A percentile compares a stretch with the other conserved stretches of the same genome.
phyloP scores from a whole-genome alignment of 306 rosid genomes.

The Pachyrhizus erosus region DNA sequence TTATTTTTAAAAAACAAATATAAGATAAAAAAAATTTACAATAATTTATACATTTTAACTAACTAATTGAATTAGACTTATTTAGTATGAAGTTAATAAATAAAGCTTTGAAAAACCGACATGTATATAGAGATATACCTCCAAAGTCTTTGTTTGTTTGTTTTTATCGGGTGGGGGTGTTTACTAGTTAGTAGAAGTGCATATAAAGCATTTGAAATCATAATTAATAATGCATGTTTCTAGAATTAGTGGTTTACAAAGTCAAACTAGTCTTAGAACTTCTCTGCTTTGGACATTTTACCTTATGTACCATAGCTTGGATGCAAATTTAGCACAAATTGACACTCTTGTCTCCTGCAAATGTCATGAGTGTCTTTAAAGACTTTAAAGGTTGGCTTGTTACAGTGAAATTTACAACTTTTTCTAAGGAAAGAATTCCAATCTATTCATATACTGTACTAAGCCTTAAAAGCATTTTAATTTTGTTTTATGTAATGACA shows the following conservation, averaged over 20 bases:
- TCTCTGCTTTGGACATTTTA: constrained; percentile 31
- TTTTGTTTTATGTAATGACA: neutral
- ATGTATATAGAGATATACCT: neutral
- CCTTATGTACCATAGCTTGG: constrained; percentile 26
- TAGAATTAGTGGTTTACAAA: neutral
- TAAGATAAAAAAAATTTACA: no score
- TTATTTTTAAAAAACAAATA: no score
- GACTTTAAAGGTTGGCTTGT: constrained; percentile 17
- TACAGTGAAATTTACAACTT: neutral
- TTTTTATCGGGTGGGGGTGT: no score
- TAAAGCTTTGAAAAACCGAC: neutral
- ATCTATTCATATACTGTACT: neutral
- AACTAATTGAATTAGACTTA: no score
- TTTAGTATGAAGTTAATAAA: no score
- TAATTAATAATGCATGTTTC: neutral
- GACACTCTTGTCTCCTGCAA: neutral
- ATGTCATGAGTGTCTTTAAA: constrained; percentile 22
- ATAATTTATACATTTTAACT: no score
- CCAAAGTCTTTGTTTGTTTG: neutral
- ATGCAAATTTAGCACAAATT: constrained; percentile 24
- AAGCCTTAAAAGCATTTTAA: neutral
- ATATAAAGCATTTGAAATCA: constrained; percentile 41
- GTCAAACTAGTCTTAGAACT: constrained; percentile 27
- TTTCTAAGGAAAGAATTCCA: neutral
- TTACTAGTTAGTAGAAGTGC: constrained; percentile 22